Percentiles rank a stretch among this genome's conserved stretches.
Conservation (phyloP, 768 basidiomycete species). For the Leucosporidium yakuticum region DNA sequence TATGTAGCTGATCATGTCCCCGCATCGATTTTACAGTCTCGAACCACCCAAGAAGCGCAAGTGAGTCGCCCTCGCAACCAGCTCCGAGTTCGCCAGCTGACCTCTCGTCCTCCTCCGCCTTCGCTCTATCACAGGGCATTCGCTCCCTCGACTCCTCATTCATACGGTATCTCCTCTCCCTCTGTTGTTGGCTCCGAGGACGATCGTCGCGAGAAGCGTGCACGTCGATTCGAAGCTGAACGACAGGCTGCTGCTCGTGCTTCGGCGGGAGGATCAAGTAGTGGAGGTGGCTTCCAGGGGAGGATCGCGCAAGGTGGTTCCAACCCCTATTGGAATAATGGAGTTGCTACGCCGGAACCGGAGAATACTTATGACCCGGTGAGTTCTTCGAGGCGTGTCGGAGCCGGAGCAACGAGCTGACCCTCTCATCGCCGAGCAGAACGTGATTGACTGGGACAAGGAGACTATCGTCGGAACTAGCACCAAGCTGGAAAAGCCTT, state of each 20-base stretch:
- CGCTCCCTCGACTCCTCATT: constrained; percentile 35
- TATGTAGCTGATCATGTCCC: neutral
- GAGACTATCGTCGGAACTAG: constrained; percentile 91
- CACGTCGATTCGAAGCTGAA: constrained; percentile 66
- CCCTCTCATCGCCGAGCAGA: constrained; percentile 50
- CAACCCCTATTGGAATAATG: constrained; percentile 12
- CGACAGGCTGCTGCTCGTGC: neutral
- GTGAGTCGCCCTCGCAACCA: constrained; percentile 15
- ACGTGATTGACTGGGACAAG: constrained; percentile 93
- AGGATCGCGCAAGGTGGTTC: constrained; percentile 46
- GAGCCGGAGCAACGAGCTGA: neutral
- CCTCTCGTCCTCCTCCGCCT: neutral
- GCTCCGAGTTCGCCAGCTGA: neutral
- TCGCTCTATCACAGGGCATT: constrained; percentile 23
- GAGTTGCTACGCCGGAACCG: constrained; percentile 15
- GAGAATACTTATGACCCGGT: constrained; percentile 32
- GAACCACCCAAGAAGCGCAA: constrained; percentile 36
- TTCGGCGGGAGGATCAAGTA: constrained; percentile 6
- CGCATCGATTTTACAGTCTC: constrained; percentile 2
- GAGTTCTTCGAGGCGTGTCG: neutral
- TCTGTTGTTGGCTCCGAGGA: constrained; percentile 39
- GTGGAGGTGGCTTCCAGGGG: constrained; percentile 60
- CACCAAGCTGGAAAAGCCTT: constrained; percentile 86
- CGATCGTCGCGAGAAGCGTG: constrained; percentile 52
- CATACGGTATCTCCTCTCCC: constrained; percentile 23